These are phyloP conservation scores for Verticillium longisporum DNA, from an alignment of 2,329 filamentous ascomycete species.

Conservation along the genomic window DNA sequence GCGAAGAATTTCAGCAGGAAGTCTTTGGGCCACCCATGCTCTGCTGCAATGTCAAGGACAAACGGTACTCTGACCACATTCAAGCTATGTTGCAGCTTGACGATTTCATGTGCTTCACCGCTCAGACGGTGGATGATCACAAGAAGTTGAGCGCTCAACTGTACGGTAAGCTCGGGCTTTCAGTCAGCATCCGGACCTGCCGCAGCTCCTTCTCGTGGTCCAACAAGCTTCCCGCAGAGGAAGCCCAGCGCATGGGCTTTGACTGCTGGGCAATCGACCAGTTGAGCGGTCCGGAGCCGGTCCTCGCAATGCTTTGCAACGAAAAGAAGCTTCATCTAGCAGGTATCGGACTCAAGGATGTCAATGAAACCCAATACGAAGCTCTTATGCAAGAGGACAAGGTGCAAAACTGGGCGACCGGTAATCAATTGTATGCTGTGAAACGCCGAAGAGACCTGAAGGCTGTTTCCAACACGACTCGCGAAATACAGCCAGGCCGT, in stretches of 20 bases:
- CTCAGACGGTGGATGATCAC: conserved; percentile 70
- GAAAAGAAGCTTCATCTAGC: conserved; percentile 63
- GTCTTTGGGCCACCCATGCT: conserved; percentile 79
- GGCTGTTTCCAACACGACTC: conserved; percentile 64
- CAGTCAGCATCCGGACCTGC: conserved; percentile 65
- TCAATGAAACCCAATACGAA: conserved; percentile 62
- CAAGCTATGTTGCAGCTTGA: conserved; percentile 43
- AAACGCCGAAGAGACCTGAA: conserved; percentile 71
- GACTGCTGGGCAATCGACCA: conserved; percentile 76
- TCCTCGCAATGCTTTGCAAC: conserved; percentile 82
- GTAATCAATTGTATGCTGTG: conserved; percentile 56
- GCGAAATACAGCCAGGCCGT: conserved; percentile 50
- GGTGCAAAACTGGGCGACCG: conserved; percentile 65
- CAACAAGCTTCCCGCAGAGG: conserved; percentile 45
- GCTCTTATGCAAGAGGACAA: conserved; percentile 49
- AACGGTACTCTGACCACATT: conserved; percentile 52
- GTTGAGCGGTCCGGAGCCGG: conserved; percentile 71
- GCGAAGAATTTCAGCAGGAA: conserved; percentile 60
- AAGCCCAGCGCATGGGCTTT: conserved; percentile 57
- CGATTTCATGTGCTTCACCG: conserved; percentile 64
- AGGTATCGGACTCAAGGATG: conserved; percentile 56
- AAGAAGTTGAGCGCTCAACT: conserved; percentile 62
- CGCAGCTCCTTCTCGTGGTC: conserved; percentile 47
- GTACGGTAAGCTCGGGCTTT: conserved; percentile 55
- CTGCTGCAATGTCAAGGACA: conserved; percentile 71